Base-by-base conservation (phyloP, 1,284 basidiomycete species). In the Ustilago esculenta region DNA sequence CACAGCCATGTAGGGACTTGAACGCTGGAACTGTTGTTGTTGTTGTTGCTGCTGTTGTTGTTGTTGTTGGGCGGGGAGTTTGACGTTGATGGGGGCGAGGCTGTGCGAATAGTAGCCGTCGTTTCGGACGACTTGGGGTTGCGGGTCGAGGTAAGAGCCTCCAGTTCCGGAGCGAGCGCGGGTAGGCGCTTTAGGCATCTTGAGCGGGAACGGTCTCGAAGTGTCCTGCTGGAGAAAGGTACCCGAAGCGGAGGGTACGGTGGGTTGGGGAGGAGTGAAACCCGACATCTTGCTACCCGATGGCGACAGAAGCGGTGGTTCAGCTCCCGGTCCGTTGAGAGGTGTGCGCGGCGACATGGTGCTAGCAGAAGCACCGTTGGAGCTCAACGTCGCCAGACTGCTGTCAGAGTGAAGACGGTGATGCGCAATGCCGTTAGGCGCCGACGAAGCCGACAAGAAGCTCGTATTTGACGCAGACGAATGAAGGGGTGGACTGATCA, bases 271-370 rank as follows among this genome's bases (percentile, higher is more conserved):
- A 32, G 67, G 56, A 0, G 48, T 51, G 34, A 64, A 61, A 15
- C 54, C 54, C 24, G 48, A 42, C 59, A 59, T 41, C 52, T 58
- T 64, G 44, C 45, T 54, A 5, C 52, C 52, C 20, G 29, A 37
- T 9, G 68, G 68, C 27, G 68, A 71, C 21, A 71, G 44, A 1
- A 71, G 56, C 7, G 56, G 55, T 15, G 55, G 55, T 15, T 71
- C 57, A 3, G 53, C 44, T 5, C 58, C 65, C 3, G 67, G 51
- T 6, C 59, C 67, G n/a, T 66, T 59, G 15, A 72, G 34, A 0
- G 73, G 73, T 2, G 73, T 75, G 17, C 73, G 66, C 9, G 73
- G 73, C 6, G 57, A 59, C 55, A 69, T 65, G 36, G 66, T 69
- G 32, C 45, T 49, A 10, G 42, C 35, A 5, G 60, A 55, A 14